A percentile compares a stretch with the other conserved stretches of the same genome.
Conservation (phyloP, 2,329 filamentous ascomycete species). For the Cadophora luteo-olivacea region DNA sequence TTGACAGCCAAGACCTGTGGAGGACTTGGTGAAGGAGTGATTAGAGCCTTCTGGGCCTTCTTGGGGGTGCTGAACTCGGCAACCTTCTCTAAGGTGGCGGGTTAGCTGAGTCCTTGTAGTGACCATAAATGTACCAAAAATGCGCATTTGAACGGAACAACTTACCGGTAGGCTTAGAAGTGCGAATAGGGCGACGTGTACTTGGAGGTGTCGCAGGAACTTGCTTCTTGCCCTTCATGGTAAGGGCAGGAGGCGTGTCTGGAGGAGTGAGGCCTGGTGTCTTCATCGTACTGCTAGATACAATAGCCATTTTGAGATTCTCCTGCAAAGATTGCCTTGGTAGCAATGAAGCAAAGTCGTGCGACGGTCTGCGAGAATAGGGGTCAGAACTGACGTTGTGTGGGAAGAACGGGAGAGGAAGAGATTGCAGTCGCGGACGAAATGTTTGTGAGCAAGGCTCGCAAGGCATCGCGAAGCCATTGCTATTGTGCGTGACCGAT, state of each 20-base stretch:
- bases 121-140: not conserved
- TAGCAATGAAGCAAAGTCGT: not conserved
- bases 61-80: not conserved
- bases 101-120: not conserved
- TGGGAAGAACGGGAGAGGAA: not conserved
- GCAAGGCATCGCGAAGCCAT: slow-evolving; percentile 3
- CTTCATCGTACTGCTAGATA: not conserved
- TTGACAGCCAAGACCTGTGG: not conserved
- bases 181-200: not conserved
- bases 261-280: not conserved
- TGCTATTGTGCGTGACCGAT: slow-evolving; percentile 2
- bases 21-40: slow-evolving; percentile 3
- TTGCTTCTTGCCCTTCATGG: not conserved
- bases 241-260: not conserved
- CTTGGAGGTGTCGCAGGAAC: not conserved
- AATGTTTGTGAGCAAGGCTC: slow-evolving; percentile 2
- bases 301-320: not conserved
- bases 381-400: not conserved
- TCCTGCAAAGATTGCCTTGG: not conserved
- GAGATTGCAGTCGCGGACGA: slow-evolving; percentile 1
- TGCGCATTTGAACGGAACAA: too few relatives aligned
- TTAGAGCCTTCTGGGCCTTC: not conserved
- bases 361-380: not conserved
- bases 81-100: not conserved
- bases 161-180: not conserved